Base-by-base conservation (phyloP, 257 asterid species). In the Mentha longifolia region DNA sequence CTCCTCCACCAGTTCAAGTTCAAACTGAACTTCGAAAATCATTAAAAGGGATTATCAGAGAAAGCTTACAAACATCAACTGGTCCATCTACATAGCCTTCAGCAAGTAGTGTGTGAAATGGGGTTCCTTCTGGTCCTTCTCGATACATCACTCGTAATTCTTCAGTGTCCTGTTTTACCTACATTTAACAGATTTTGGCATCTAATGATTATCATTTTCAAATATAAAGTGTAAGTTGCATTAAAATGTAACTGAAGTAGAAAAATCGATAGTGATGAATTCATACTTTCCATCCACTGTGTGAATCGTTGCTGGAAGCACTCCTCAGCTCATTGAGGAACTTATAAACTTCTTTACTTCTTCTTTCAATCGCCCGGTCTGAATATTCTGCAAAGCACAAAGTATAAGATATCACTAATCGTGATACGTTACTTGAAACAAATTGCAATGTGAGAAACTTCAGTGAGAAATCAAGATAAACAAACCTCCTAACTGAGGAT, bases 71-170 rank as follows among this genome's bases (percentile, higher is more conserved):
- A 84, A 88, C 92, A 83, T 94, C 99, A 5, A 81, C 47, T 1
- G 99, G 95, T 22, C 97, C 99, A 73, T 91, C 97, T 17, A 94
- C 93, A 61, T 80, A 94, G 80, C 99, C 99, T 82, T 94, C 99
- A 37, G 74, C 91, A 31, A 94, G 97, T 62, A 94, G 78, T 41
- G 96, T 80, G 51, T 94, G 97, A 59, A 84, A 84, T 7, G 97
- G 99, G 69, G 96, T 88, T 73, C 93, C 97, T 64, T 86, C 93
- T 19, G 89, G 93, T 54, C 99, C 99, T 81, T 88, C 97, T 74
- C 92, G 77, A 76, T 94, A 94, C 99, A 94, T 94, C 35, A 94
- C 97, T 35, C 99, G 88, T 33, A 81, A 77, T 45, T 91, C 99
- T 67, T 89, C 93, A 2, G 93, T 83, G 75, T 94, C 99, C 76